Conservation (phyloP, 2,329 filamentous ascomycete species). For the Neurospora crassa region DNA sequence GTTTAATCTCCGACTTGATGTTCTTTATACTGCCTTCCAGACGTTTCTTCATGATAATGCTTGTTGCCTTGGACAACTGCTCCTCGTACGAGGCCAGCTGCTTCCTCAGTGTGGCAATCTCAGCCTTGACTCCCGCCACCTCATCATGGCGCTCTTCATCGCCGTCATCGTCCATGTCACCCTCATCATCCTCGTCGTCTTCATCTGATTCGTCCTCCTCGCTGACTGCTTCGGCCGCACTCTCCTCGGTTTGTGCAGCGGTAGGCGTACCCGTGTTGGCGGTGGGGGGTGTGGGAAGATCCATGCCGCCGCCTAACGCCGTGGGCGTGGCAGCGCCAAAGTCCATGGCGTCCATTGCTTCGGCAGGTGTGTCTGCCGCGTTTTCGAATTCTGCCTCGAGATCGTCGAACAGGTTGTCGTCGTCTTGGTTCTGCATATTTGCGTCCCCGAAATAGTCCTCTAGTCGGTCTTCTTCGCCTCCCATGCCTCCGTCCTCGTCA, state of each 20-base stretch:
- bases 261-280: slow-evolving; percentile 26
- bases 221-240: slow-evolving; percentile 31
- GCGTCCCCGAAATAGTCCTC: slow-evolving; percentile 29
- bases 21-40: slow-evolving; percentile 40
- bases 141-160: slow-evolving; percentile 46
- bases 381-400: slow-evolving; percentile 37
- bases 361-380: slow-evolving; percentile 40
- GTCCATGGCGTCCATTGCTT: slow-evolving; percentile 29
- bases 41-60: slow-evolving; percentile 40
- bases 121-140: slow-evolving; percentile 44
- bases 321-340: slow-evolving; percentile 12
- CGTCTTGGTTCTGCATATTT: slow-evolving; percentile 14
- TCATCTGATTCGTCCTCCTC: slow-evolving; percentile 35
- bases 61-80: slow-evolving; percentile 33
- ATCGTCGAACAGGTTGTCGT: slow-evolving; percentile 19
- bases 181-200: slow-evolving; percentile 41
- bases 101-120: slow-evolving; percentile 43
- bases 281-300: slow-evolving; percentile 36
- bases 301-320: slow-evolving; percentile 25
- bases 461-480: slow-evolving; percentile 45
- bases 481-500: slow-evolving; percentile 38
- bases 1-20: slow-evolving; percentile 29
- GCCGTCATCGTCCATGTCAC: slow-evolving; percentile 43
- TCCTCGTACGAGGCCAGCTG: slow-evolving; percentile 36
- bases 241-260: slow-evolving; percentile 31